Conservation (phyloP, 2,329 filamentous ascomycete genomes). For the Cercospora zeae-maydis region DNA sequence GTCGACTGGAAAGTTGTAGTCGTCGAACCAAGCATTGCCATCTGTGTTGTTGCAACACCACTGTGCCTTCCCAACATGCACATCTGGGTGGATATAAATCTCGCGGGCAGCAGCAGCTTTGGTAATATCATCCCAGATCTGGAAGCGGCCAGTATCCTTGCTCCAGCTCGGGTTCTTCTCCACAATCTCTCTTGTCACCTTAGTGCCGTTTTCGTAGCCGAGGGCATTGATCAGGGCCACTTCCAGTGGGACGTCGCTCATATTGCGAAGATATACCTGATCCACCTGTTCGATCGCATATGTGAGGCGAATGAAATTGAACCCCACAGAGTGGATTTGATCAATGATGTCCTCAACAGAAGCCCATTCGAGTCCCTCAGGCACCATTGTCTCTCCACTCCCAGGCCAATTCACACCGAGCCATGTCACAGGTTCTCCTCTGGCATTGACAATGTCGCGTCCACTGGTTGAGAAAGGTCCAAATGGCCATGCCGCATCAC, state of each 20-base stretch:
- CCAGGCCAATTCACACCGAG: slow-evolving; percentile 37
- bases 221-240: slow-evolving; percentile 41
- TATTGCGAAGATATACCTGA: slow-evolving; percentile 41
- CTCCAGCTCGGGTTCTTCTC: slow-evolving; percentile 39
- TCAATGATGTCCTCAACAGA: slow-evolving; percentile 31
- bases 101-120: slow-evolving; percentile 37
- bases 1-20: slow-evolving; percentile 26
- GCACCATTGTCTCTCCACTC: slow-evolving; percentile 35
- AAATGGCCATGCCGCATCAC: slow-evolving; percentile 26
- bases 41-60: slow-evolving; percentile 58
- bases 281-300: slow-evolving; percentile 45
- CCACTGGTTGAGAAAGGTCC: slow-evolving; percentile 38
- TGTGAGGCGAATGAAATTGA: slow-evolving; percentile 39
- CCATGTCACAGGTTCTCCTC: slow-evolving; percentile 30
- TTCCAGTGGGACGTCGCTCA: slow-evolving; percentile 39
- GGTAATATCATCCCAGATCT: slow-evolving; percentile 36
- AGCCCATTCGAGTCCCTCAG: slow-evolving; percentile 35
- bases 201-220: slow-evolving; percentile 41
- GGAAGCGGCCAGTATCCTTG: slow-evolving; percentile 40
- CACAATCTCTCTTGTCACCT: slow-evolving; percentile 39
- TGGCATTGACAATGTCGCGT: slow-evolving; percentile 23
- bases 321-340: slow-evolving; percentile 34
- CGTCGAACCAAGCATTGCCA: slow-evolving; percentile 58
- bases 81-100: slow-evolving; percentile 59
- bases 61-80: slow-evolving; percentile 56